A percentile compares a stretch with the other conserved stretches of the same genome.
Conservation (phyloP, 306 rosid species). For the Heteromeles arbutifolia region DNA sequence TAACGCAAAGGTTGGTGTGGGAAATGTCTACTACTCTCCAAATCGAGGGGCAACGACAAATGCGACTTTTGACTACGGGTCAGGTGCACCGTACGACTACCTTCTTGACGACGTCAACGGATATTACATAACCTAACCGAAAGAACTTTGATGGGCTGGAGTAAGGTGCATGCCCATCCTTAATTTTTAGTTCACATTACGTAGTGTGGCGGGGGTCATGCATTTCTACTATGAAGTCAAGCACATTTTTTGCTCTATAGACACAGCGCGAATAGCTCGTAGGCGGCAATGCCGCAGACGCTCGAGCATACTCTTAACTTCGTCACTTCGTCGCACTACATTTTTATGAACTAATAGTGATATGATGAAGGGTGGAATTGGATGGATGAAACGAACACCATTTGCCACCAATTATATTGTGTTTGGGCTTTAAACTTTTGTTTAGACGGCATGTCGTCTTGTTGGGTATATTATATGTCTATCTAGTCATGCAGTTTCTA, state of each 20-base stretch:
- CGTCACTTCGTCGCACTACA: neutral
- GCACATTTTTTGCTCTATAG: constrained; percentile 48
- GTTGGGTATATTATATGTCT: constrained; percentile 23
- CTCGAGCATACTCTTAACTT: constrained; percentile 44
- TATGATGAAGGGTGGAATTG: constrained; percentile 26
- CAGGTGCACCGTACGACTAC: constrained; percentile 65
- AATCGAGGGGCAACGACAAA: constrained; percentile 44
- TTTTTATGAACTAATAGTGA: constrained; percentile 21
- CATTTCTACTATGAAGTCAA: constrained; percentile 26
- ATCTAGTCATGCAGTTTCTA: constrained; percentile 9
- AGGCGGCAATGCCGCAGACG: constrained; percentile 27
- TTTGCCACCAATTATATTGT: constrained; percentile 2
- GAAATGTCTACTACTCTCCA: constrained; percentile 53
- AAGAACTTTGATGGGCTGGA: constrained; percentile 20
- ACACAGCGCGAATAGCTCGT: constrained; percentile 55
- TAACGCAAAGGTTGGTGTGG: constrained; percentile 53
- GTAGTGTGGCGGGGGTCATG: constrained; percentile 14
- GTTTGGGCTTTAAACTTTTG: constrained; percentile 9
- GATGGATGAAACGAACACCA: constrained; percentile 1
- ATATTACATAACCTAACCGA: constrained; percentile 48
- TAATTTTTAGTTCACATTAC: constrained; percentile 22
- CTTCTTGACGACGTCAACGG: constrained; percentile 55
- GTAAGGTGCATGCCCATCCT: constrained; percentile 22
- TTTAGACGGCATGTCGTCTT: neutral
- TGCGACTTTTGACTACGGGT: constrained; percentile 56